These are phyloP conservation scores for Xylogone sp. DNA, from an alignment of 2,329 filamentous ascomycete genomes.

Conservation along the genomic window DNA sequence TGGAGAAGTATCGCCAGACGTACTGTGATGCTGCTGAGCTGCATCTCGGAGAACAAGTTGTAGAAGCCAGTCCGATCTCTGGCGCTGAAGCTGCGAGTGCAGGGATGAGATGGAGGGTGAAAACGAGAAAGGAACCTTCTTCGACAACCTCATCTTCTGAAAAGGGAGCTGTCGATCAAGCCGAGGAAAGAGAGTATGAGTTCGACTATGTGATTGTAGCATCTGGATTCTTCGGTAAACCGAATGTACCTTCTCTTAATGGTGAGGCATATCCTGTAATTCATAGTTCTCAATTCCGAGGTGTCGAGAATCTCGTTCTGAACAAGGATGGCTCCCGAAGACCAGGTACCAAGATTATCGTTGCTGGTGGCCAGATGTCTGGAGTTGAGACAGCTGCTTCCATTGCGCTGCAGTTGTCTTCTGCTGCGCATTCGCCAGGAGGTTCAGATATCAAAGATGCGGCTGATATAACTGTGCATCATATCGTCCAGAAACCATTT, in stretches of 20 bases:
- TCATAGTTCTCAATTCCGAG: conserved; percentile 66
- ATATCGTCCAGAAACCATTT: conserved; percentile 65
- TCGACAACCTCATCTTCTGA: neutral
- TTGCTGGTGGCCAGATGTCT: conserved; percentile 81
- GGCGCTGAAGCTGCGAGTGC: neutral
- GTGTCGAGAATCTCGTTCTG: conserved; percentile 44
- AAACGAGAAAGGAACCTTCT: neutral
- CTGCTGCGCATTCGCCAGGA: conserved; percentile 50
- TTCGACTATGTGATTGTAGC: conserved; percentile 73
- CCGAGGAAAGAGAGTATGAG: conserved; percentile 5
- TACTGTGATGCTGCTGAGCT: conserved; percentile 38
- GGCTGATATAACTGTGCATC: conserved; percentile 57
- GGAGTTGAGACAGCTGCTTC: conserved; percentile 73
- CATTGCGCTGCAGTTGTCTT: conserved; percentile 68
- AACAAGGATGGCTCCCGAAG: conserved; percentile 27
- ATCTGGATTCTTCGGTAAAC: conserved; percentile 72
- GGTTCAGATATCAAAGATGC: conserved; percentile 35
- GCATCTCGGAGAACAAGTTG: conserved; percentile 11
- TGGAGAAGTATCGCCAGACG: conserved; percentile 56
- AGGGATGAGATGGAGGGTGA: neutral
- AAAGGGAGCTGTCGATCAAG: neutral
- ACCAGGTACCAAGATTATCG: conserved; percentile 57
- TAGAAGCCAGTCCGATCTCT: conserved; percentile 5
- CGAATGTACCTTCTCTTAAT: conserved; percentile 44
- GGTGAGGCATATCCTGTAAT: conserved; percentile 42